Evolutionary conservation across 495 filamentous ascomycete genomes (phyloP), one percentile per base, ranked within the genome.

Genomic region (Neurospora africana): DNA sequence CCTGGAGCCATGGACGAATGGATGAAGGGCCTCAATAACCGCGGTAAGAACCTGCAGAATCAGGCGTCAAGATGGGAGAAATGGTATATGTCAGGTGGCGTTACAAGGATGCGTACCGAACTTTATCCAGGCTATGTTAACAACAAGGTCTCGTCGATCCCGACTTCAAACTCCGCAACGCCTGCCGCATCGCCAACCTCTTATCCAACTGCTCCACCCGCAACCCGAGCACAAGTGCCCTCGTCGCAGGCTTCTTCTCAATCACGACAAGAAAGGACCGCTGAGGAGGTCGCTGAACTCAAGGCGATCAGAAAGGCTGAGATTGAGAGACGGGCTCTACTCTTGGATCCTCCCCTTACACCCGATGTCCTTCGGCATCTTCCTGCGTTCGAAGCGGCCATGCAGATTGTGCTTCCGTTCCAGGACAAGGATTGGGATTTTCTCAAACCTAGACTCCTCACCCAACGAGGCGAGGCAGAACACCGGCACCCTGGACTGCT

Each of bases 31-130:
- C 84, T 94, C 3, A 85, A 86, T 47, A 79, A 73, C 13, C 84
- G 86, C 71, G 89, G 91, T n/a, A 87, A 85, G 72, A 82, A 87
- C 38, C 70, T 82, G 21, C 84, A 86, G 43, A 80, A 82, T 33
- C 88, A 92, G 74, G 82, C 87, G 23, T 81, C 84, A 27, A 87
- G 89, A 36, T 93, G 91, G 88, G 92, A 93, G 76, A 88, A 86
- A 69, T 94, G 89, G 86, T 89, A 90, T 70, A 79, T 79, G 19
- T 78, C 80, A 68, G 84, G 86, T n/a, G 84, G 85, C 23, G 53
- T 86, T 71, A 47, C 47, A 15, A 79, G 77, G 74, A 82, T 85
- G 77, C 76, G 74, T n/a, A 78, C 74, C 5, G 70, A 74, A n/a
- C 71, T 79, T 8, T 76, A 80, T 43, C 79, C 78, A 19, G 76